Conservation (phyloP, 768 basidiomycete genomes). For the Psilocybe tampanensis region DNA sequence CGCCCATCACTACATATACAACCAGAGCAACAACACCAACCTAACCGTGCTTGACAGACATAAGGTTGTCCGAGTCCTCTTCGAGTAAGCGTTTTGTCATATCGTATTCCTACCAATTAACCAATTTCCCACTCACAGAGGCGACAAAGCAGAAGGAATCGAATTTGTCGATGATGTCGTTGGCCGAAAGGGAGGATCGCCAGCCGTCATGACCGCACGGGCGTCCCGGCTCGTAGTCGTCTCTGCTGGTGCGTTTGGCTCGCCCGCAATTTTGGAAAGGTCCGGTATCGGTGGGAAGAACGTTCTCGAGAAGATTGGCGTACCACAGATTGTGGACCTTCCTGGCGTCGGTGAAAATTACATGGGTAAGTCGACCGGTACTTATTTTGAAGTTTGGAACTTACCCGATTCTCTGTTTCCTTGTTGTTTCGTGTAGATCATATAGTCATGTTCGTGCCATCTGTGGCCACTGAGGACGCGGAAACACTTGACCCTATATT, state of each 20-base stretch:
- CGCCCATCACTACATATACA: constrained; percentile 55
- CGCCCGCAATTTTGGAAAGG: constrained; percentile 57
- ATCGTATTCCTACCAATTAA: not conserved
- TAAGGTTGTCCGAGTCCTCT: constrained; percentile 49
- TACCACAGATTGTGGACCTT: constrained; percentile 58
- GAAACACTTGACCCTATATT: constrained; percentile 53
- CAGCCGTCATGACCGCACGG: constrained; percentile 25
- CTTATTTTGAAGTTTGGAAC: too few species aligned
- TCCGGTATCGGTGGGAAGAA: constrained; percentile 59
- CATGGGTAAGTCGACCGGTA: constrained; percentile 45
- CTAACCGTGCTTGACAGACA: constrained; percentile 41
- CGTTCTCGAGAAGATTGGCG: constrained; percentile 47
- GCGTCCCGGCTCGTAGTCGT: constrained; percentile 51
- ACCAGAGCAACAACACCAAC: constrained; percentile 43
- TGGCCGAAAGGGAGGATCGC: constrained; percentile 22
- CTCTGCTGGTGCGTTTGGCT: constrained; percentile 56
- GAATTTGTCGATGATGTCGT: constrained; percentile 47
- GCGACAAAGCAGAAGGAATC: constrained; percentile 47
- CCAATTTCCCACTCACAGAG: constrained; percentile 27
- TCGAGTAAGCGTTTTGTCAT: constrained; percentile 43
- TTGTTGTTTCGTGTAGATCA: constrained; percentile 36
- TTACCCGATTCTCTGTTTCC: not conserved
- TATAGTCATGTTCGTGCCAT: constrained; percentile 38
- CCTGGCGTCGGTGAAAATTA: constrained; percentile 80
- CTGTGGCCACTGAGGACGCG: constrained; percentile 45